Evolutionary conservation across 1,284 basidiomycete genomes (phyloP).

Genomic region (Trichosporon sp.): DNA sequence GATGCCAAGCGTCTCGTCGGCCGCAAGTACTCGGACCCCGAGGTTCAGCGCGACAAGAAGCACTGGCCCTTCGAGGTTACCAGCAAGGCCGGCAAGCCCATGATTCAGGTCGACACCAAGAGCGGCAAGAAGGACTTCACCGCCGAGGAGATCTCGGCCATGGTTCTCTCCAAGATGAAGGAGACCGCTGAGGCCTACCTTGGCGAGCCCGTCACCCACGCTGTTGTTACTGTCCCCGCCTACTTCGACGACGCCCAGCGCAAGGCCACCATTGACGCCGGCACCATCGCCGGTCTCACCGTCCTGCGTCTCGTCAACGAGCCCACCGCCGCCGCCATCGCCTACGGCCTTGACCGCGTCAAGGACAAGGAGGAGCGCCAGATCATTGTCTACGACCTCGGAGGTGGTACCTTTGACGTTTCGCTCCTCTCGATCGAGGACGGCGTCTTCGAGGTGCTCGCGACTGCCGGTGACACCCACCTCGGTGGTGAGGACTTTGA

Average conservation of each 20-base stretch:
- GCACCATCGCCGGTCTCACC: slow-evolving; percentile 92
- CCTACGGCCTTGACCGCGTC: slow-evolving; percentile 80
- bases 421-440: slow-evolving; percentile 96
- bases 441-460: slow-evolving; percentile 98
- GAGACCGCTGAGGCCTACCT: slow-evolving; percentile 97
- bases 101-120: slow-evolving; percentile 78
- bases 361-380: slow-evolving; percentile 60
- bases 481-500: slow-evolving; percentile 99
- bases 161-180: slow-evolving; percentile 97
- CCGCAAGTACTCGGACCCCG: slow-evolving; percentile 54
- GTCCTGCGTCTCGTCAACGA: slow-evolving; percentile 99
- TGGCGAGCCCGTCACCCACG: slow-evolving; percentile 72
- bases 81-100: slow-evolving; percentile 77
- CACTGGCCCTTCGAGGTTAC: slow-evolving; percentile 71
- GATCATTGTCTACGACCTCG: slow-evolving; percentile 97
- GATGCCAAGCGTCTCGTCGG: slow-evolving; percentile 94
- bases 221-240: slow-evolving; percentile 66
- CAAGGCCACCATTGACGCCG: slow-evolving; percentile 96
- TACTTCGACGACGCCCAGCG: slow-evolving; percentile 99
- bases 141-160: slow-evolving; percentile 94
- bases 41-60: slow-evolving; percentile 72
- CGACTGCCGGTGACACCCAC: slow-evolving; percentile 98
- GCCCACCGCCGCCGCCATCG: slow-evolving; percentile 94
- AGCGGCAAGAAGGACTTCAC: slow-evolving; percentile 81
- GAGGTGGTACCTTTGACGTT: slow-evolving; percentile 97